Percentiles rank a stretch among this genome's conserved stretches.
These are phyloP conservation scores for Nakaseomyces sp. DNA, from an alignment of 1,139 yeast genomes.

Conservation along the genomic window DNA sequence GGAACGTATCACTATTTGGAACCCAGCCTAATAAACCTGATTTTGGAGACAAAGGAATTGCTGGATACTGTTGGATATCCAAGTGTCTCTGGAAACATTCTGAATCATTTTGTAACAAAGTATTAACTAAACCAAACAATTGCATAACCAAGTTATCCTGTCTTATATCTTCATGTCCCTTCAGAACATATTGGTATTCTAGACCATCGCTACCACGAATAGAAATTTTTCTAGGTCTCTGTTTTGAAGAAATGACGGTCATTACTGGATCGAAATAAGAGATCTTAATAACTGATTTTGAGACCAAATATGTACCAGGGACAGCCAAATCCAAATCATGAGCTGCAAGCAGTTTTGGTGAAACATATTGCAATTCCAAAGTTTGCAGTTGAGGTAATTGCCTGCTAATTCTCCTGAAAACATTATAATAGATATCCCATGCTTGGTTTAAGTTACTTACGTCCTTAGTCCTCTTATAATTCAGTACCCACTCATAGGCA, in stretches of 20 bases:
- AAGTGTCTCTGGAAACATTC: constrained; percentile 95
- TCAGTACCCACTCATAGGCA: constrained; percentile 89
- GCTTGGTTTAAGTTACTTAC: constrained; percentile 88
- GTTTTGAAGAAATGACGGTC: constrained; percentile 86
- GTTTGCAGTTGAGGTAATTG: constrained; percentile 83
- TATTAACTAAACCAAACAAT: constrained; percentile 87
- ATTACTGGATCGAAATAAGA: constrained; percentile 71
- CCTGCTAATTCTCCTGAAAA: constrained; percentile 81
- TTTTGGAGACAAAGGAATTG: constrained; percentile 91
- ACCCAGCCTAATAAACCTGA: constrained; percentile 97
- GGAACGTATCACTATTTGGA: constrained; percentile 94
- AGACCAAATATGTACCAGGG: constrained; percentile 89
- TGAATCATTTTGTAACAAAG: constrained; percentile 78
- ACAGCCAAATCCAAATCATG: constrained; percentile 77
- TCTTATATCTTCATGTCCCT: constrained; percentile 97
- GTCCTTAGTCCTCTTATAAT: constrained; percentile 78
- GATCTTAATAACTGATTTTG: constrained; percentile 68
- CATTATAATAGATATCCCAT: constrained; percentile 94
- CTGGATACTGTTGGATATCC: constrained; percentile 85
- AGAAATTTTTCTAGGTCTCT: constrained; percentile 79
- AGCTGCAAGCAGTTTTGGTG: constrained; percentile 79
- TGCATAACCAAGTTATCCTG: constrained; percentile 98
- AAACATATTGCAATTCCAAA: constrained; percentile 84
- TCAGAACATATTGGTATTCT: constrained; percentile 68
- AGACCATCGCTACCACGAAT: constrained; percentile 88